Percentiles rank a stretch among this genome's conserved stretches.
Evolutionary conservation across 2,329 filamentous ascomycete genomes (phyloP).

Genomic region (Hansfordia pulvinata): DNA sequence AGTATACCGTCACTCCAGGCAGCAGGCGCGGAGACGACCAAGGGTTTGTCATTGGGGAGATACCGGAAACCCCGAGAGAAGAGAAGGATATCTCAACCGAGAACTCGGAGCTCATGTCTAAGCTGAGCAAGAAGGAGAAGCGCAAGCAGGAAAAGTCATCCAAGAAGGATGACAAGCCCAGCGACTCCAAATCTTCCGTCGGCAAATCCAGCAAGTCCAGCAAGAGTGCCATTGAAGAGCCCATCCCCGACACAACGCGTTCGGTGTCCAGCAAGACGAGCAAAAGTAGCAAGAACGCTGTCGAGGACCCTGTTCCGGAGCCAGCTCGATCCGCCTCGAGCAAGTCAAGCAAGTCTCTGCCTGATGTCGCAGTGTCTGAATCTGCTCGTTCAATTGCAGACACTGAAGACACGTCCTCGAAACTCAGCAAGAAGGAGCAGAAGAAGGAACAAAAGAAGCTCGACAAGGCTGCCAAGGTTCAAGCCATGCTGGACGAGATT

Average conservation of each 20-base stretch:
- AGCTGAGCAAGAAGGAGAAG: conserved; percentile 18
- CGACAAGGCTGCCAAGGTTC: conserved; percentile 23
- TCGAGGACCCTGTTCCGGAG: too few relatives aligned
- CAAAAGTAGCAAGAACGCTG: too few relatives aligned
- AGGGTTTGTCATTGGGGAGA: conserved; percentile 33
- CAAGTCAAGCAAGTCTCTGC: too few relatives aligned
- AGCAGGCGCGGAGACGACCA: conserved; percentile 15
- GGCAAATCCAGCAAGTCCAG: too few relatives aligned
- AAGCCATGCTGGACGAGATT: conserved; percentile 12
- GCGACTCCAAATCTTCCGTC: too few relatives aligned
- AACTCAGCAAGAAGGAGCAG: conserved; percentile 22
- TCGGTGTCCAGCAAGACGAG: too few relatives aligned
- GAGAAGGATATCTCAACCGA: conserved; percentile 14
- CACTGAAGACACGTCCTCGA: too few relatives aligned
- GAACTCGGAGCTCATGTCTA: conserved; percentile 11
- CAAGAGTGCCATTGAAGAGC: conserved; percentile 7
- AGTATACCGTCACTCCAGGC: conserved; percentile 18
- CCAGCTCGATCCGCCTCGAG: too few relatives aligned
- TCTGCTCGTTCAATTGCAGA: conserved; percentile 7
- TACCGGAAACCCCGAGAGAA: conserved; percentile 24
- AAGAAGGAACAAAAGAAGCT: conserved; percentile 29
- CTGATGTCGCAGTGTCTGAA: too few relatives aligned
- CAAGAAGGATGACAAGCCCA: conserved; percentile 12
- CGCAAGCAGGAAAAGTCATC: conserved; percentile 23
- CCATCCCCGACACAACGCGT: too few relatives aligned